Evolutionary conservation across 2,329 filamentous ascomycete species (phyloP), one percentile per base, ranked within the genome.

Genomic region (Colletotrichum sublineola): DNA sequence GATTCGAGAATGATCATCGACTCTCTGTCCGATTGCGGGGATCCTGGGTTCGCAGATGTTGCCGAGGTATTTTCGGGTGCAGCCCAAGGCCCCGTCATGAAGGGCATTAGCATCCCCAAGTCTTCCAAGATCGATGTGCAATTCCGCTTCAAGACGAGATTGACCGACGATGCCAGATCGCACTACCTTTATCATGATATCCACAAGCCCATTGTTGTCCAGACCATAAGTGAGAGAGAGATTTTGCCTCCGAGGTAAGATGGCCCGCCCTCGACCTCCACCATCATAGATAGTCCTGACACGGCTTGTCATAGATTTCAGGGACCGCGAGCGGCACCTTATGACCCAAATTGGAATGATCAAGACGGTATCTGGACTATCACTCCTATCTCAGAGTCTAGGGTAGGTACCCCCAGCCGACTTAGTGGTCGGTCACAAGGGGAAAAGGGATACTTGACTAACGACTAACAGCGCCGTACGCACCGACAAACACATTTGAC

Each of bases 141-240:
- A 18, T 18, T 70, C 6, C 68, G 63, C 0, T 61, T 71, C 40
- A 55, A 44, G 7, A 56, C 36, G 4, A 70, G 46, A n/a, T 44
- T 31, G 1, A 62, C 65, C 2, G 42, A 61, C 20, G 31, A 40
- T 8, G 20, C 38, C 11, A 61, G 14, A 29, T 29, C 48, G 9
- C 68, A 71, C 24, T 71, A 71, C 11, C 68, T 71, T 15, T 33
- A 60, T n/a, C 56, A 71, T 33, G 11, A 64, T 6, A 55, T 53
- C 3, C 1, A 56, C 1, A n/a, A 36, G 1, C 50, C 36, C 14
- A 44, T 64, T 20, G n/a, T 24, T 2, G 15, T 40, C 29, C 36
- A 52, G 36, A 42, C 62, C 15, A 33, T 15, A 5, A 55, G 29
- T 9, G 44, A 63, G n/a, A 9, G 29, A 9, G n/a, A 1, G 8